phyloP scores from a whole-genome alignment of 2,329 filamentous ascomycete genomes.

The Tolypocladium tundrense region DNA sequence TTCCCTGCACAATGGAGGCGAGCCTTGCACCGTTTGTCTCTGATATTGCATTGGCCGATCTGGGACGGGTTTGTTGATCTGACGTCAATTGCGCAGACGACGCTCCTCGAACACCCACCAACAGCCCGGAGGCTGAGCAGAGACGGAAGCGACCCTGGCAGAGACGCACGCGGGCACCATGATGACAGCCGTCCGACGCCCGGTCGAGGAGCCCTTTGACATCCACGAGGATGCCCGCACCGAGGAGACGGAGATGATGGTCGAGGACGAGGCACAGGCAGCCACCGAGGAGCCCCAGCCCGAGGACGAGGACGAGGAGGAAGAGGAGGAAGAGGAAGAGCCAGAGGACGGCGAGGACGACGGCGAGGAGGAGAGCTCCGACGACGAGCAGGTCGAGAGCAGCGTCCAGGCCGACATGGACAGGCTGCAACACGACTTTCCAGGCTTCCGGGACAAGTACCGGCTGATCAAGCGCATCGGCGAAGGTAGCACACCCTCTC shows the following conservation, averaged over 20 bases:
- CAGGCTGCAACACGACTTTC: slow-evolving; percentile 71
- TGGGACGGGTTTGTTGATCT: neutral
- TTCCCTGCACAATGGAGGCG: neutral
- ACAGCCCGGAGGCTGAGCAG: too few relatives aligned
- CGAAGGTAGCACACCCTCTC: slow-evolving; percentile 53
- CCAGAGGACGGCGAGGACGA: slow-evolving; percentile 29
- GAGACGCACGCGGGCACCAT: neutral
- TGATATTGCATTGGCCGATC: neutral
- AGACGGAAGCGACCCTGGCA: too few relatives aligned
- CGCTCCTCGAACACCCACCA: neutral
- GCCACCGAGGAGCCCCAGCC: slow-evolving; percentile 13
- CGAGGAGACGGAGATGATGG: slow-evolving; percentile 40
- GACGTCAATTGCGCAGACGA: neutral
- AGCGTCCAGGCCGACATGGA: slow-evolving; percentile 77
- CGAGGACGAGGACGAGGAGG: slow-evolving; percentile 16
- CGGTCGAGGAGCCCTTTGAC: slow-evolving; percentile 28
- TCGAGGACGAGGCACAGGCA: slow-evolving; percentile 24
- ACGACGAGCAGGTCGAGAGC: slow-evolving; percentile 56
- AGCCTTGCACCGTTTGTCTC: neutral
- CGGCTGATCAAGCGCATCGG: slow-evolving; percentile 93
- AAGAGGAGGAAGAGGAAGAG: slow-evolving; percentile 16
- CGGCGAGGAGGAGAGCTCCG: slow-evolving; percentile 33
- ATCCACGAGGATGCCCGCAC: slow-evolving; percentile 41
- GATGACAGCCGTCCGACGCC: neutral
- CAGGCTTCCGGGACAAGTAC: slow-evolving; percentile 73